Evolutionary conservation across 2,329 filamentous ascomycete genomes (phyloP), one percentile per base, ranked within the genome.

Genomic region (Curvularia spicifera): DNA sequence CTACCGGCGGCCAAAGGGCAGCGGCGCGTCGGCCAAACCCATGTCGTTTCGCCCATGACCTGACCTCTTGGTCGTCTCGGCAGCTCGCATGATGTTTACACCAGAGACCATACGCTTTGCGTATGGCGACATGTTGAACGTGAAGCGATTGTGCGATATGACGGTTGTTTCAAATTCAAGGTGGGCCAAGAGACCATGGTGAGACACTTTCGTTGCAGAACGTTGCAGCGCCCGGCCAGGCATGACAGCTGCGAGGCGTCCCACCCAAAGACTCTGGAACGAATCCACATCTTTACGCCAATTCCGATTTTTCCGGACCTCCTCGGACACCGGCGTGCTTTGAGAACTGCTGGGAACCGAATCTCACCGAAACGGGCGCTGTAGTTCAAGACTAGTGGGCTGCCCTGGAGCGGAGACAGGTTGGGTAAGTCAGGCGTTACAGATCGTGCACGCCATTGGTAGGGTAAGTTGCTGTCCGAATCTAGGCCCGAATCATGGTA

Each of bases 11-110:
- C 59, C 53, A 59, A 57, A 57, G 26, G 58, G 52, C 63, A 56
- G 59, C 63, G 55, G 64, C 62, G 62, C 64, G 60, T 65, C 65
- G 47, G 60, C 63, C 63, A 65, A 68, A 70, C 68, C 59, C 52
- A 31, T 57, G 53, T 60, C 46, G 68, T 70, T 68, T 66, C 64
- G 66, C 48, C 51, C 47, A 63, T 67, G 64, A 59, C 57, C 58
- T 65, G 63, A 69, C 50, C 50, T 65, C 59, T 46, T 47, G 42
- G 48, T 12, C 54, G 42, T 12, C 43, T 56, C 45, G 57, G 53
- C 48, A 45, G 42, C 53, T 56, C 22, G 64, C 64, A 66, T 66
- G 48, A 66, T 63, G 56, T 65, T 67, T 60, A 58, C 50, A 51
- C 52, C 54, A 47, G 43, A 57, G 60, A 53, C 66, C 67, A 69